Percentiles rank a stretch among this genome's conserved stretches.
phyloP scores from a whole-genome alignment of 345 rosid genomes.

The Rubroshorea leprosula region DNA sequence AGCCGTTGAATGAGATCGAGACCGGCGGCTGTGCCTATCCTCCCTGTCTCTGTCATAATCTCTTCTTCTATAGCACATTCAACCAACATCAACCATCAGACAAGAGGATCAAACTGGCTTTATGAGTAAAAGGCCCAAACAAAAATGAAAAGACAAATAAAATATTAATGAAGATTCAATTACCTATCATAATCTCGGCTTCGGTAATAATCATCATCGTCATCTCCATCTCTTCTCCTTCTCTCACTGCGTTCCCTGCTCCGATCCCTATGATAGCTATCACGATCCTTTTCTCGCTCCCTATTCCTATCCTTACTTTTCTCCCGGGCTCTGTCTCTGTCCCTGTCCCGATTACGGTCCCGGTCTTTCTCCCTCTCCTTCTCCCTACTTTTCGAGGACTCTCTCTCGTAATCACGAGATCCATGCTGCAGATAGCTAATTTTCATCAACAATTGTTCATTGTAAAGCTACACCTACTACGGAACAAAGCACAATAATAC shows the following conservation, averaged over 20 bases:
- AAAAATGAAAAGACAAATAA: background rate
- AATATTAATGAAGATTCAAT: background rate
- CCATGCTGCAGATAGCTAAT: conserved; percentile 36
- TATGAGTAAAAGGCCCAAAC: conserved; percentile 9
- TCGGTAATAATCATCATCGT: conserved; percentile 43
- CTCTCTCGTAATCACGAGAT: conserved; percentile 58
- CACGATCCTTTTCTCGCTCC: conserved; percentile 22
- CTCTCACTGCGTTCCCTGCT: conserved; percentile 65
- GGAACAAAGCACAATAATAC: too few relatives aligned
- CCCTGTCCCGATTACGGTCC: conserved; percentile 25
- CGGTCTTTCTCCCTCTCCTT: conserved; percentile 37
- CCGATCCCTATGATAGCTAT: conserved; percentile 40
- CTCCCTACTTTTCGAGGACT: conserved; percentile 42
- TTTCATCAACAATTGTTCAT: background rate
- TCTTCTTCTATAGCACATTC: conserved; percentile 39
- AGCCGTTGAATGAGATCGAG: conserved; percentile 53
- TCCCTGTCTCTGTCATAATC: conserved; percentile 73
- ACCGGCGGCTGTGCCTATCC: conserved; percentile 52
- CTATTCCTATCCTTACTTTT: conserved; percentile 18
- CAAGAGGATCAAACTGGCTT: background rate
- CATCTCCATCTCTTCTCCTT: conserved; percentile 65
- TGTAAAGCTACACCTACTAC: too few relatives aligned
- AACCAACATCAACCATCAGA: background rate
- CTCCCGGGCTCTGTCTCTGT: conserved; percentile 20
- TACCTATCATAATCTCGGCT: conserved; percentile 69